phyloP scores from a whole-genome alignment of 2,329 filamentous ascomycete genomes.

The Juglanconis juglandina region DNA sequence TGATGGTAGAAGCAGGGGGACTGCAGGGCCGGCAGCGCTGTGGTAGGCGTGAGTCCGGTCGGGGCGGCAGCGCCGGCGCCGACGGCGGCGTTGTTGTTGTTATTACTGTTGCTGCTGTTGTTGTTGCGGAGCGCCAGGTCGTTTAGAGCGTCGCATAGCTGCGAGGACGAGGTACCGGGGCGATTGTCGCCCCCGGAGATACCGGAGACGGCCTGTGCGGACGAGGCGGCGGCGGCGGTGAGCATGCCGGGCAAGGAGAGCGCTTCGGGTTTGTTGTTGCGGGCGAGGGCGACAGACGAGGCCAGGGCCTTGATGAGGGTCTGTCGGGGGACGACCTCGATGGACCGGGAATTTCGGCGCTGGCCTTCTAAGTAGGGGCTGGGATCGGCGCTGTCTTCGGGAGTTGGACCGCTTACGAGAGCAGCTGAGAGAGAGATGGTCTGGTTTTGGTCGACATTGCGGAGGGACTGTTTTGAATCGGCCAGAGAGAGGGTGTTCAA shows the following conservation, averaged over 20 bases:
- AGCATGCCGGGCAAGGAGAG: constrained; percentile 61
- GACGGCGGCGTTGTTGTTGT: constrained; percentile 23
- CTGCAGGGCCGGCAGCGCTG: constrained; percentile 66
- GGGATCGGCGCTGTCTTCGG: constrained; percentile 28
- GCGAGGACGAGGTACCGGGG: constrained; percentile 52
- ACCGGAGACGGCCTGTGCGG: constrained; percentile 23
- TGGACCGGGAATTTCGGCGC: constrained; percentile 51
- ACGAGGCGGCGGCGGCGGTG: constrained; percentile 35
- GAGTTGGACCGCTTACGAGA: constrained; percentile 21
- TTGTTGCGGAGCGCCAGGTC: constrained; percentile 44
- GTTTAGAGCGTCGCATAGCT: constrained; percentile 59
- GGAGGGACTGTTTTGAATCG: constrained; percentile 15
- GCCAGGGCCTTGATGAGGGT: constrained; percentile 80
- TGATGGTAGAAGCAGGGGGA: constrained; percentile 98
- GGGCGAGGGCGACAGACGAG: constrained; percentile 48
- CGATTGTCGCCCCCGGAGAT: constrained; percentile 21
- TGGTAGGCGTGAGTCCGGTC: constrained; percentile 36
- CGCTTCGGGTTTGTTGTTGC: constrained; percentile 59
- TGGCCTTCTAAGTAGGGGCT: constrained; percentile 30
- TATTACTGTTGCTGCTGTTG: constrained; percentile 23
- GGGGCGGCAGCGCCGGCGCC: neutral
- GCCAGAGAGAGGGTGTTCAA: constrained; percentile 10
- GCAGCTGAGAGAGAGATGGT: constrained; percentile 14
- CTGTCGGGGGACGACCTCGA: constrained; percentile 70
- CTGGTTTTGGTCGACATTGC: constrained; percentile 18